Conservation (phyloP, 73 alveolate genomes). For the Breviolum minutum region DNA sequence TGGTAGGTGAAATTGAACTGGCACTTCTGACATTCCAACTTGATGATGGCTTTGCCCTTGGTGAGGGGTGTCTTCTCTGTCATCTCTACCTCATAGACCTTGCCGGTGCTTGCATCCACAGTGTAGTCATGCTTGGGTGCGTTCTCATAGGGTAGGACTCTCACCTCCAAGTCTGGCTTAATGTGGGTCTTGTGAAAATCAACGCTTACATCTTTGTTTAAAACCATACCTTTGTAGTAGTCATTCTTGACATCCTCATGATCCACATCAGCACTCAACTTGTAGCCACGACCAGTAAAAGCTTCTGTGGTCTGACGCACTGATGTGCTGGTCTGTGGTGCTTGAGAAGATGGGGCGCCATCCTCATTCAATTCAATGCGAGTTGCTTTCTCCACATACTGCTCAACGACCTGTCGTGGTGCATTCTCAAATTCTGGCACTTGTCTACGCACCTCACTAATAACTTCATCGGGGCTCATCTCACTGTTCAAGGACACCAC, state of each 20-base stretch:
- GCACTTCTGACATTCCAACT: background rate
- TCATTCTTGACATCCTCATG: too few relatives aligned
- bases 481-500: background rate
- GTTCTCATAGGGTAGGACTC: background rate
- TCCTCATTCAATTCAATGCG: background rate
- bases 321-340: background rate
- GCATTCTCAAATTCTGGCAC: background rate
- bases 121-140: background rate
- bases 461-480: background rate
- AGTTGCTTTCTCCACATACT: background rate
- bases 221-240: too few relatives aligned
- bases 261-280: background rate
- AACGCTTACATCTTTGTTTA: background rate
- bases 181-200: constrained; percentile 11
- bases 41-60: background rate
- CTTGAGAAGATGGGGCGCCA: background rate
- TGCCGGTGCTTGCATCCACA: background rate
- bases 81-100: background rate
- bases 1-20: background rate
- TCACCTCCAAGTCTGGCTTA: background rate
- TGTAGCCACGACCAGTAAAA: background rate
- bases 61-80: background rate
- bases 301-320: background rate
- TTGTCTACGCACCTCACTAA: background rate
- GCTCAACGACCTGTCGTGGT: background rate